These are phyloP conservation scores for Auricularia auricula-judae DNA, from an alignment of 768 basidiomycete genomes.

Conservation along the genomic window DNA sequence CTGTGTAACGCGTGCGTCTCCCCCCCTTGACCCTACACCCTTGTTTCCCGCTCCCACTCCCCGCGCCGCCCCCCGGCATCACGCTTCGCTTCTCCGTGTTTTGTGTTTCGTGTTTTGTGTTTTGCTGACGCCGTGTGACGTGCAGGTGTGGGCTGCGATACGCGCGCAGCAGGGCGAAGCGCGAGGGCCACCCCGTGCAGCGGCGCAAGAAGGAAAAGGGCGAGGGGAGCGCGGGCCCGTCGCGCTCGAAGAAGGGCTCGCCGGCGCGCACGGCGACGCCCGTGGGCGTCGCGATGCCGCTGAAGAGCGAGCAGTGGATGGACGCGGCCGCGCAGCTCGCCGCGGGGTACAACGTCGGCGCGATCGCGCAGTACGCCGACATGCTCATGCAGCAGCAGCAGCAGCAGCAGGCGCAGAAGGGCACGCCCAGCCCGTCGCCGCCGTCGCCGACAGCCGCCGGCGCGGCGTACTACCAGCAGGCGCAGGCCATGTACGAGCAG, in stretches of 20 bases:
- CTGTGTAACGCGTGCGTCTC: slow-evolving; percentile 78
- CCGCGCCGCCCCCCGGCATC: background rate
- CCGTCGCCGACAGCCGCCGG: background rate
- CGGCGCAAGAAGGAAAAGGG: slow-evolving; percentile 11
- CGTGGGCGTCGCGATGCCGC: background rate
- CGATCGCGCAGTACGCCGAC: background rate
- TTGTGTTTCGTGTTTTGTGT: background rate
- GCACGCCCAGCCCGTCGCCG: background rate
- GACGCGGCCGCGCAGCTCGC: background rate
- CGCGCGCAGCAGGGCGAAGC: slow-evolving; percentile 81
- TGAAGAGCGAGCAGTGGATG: background rate
- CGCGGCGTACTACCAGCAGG: background rate
- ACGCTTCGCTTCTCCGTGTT: background rate
- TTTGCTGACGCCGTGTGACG: slow-evolving; percentile 11
- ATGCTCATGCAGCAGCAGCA: background rate
- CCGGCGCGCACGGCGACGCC: background rate
- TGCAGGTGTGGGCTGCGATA: slow-evolving; percentile 73
- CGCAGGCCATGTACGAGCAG: background rate
- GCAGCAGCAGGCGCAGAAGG: background rate
- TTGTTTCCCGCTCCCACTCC: no score
- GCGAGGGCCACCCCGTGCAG: slow-evolving; percentile 40
- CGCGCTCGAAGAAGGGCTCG: background rate
- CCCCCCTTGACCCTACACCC: background rate
- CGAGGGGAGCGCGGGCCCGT: background rate
- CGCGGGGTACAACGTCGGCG: background rate